Evolutionary conservation across 805 yeast species (phyloP), one percentile per base, ranked within the genome.

Genomic region (Maudiozyma pseudohumilis): DNA sequence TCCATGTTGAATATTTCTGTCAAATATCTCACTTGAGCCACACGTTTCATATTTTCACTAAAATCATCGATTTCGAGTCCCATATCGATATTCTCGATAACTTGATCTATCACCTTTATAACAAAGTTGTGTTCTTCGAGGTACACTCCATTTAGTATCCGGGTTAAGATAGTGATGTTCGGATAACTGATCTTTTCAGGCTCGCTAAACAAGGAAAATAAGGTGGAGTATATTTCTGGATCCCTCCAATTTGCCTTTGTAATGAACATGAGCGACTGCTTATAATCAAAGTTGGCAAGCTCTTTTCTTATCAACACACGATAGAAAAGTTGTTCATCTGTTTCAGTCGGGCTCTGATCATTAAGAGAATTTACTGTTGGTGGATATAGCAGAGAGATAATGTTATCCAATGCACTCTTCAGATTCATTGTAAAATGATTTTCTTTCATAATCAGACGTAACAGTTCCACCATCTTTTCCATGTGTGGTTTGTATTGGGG

Each of bases 1-100:
- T 66, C 63, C 16, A 55, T 41, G 44, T 75, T 74, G 52, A 60
- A 70, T 20, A 86, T 52, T 40, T 75, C 80, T 0, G 76, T 71
- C 11, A 88, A 45, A 47, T 75, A 78, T 48, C 65, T 71, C 6
- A 74, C 69, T 37, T 77, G 74, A 0, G 92, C 68, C 41, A 82
- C 55, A 40, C 94, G 63, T 11, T 61, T 60, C 52, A 87, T 69
- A 47, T 79, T 80, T 35, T 61, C 55, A 38, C 74, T 65, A 49
- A 72, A 80, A 46, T 75, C 74, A 43, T 77, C 74, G 5, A 64
- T 46, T 49, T 86, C 95, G 41, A 86, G 58, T 0, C 86, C 92
- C 19, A 75, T 49, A 8, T 69, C 64, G 12, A 82, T 66, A n/a
- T 67, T 65, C 50, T 87, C 95, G 12, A 81, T 45, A 2, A 80